Conservation (phyloP, 768 basidiomycete genomes). For the Clavaria fumosa region DNA sequence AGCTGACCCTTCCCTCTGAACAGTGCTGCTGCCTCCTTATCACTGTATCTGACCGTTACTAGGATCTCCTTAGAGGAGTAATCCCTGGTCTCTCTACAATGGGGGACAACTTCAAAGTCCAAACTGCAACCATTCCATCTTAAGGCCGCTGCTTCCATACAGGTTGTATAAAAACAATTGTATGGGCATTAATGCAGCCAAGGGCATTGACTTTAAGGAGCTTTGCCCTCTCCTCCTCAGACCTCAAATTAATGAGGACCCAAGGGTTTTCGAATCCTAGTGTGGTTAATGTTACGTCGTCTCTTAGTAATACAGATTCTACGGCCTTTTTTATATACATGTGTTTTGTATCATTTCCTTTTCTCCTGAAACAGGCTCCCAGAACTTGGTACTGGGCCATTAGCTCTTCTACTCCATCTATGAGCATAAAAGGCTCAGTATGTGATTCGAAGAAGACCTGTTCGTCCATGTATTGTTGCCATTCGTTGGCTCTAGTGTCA, state of each 20-base stretch:
- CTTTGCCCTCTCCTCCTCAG: background rate
- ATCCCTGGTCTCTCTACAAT: no score
- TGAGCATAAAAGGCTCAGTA: background rate
- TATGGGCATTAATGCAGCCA: no score
- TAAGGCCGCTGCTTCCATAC: no score
- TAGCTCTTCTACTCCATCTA: background rate
- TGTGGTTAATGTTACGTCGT: background rate
- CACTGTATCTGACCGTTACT: no score
- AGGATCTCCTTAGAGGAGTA: no score
- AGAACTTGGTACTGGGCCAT: background rate
- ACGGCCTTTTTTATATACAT: background rate
- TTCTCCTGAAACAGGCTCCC: background rate
- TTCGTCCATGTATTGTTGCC: background rate
- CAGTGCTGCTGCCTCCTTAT: no score
- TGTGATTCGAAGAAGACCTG: background rate
- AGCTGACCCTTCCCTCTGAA: no score
- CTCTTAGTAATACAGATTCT: background rate
- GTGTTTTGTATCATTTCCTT: background rate
- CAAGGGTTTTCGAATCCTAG: background rate
- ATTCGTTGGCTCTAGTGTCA: background rate
- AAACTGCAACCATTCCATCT: no score
- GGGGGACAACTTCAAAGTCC: no score
- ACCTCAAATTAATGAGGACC: background rate
- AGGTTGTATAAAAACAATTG: no score
- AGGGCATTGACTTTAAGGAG: background rate